These are phyloP conservation scores for Ustilago nuda DNA, from an alignment of 1,284 basidiomycete genomes.

Conservation along the genomic window DNA sequence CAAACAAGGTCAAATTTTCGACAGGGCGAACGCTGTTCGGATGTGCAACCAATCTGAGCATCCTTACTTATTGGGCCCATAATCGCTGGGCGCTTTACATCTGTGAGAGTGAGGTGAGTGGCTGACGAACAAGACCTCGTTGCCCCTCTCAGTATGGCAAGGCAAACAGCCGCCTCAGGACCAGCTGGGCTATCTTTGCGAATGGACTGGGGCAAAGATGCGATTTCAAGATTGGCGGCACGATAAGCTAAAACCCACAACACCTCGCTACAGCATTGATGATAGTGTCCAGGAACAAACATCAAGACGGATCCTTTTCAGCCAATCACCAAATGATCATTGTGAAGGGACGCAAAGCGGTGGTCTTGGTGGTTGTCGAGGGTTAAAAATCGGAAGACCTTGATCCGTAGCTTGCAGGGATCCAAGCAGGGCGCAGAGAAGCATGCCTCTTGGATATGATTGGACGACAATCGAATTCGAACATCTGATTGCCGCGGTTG, in stretches of 20 bases:
- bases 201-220: neutral
- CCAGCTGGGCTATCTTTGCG: neutral
- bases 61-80: neutral
- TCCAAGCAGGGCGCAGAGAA: neutral
- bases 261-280: neutral
- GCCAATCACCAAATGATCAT: neutral
- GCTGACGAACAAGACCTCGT: too few species aligned
- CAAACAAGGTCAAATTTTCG: too few species aligned
- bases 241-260: conserved; percentile 1
- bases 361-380: neutral
- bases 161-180: neutral
- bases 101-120: neutral
- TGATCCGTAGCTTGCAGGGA: conserved; percentile 17
- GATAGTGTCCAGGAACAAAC: neutral
- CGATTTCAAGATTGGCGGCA: neutral
- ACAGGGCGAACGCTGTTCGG: conserved; percentile 9
- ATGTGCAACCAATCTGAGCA: neutral
- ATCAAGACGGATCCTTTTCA: too few species aligned
- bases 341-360: neutral
- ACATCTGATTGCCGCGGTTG: conserved; percentile 7
- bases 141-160: too few species aligned
- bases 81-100: neutral
- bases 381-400: conserved; percentile 4
- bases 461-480: neutral
- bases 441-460: neutral